Base-by-base conservation (phyloP, 495 filamentous ascomycete genomes). In the Aspergillus incahuasiensis region DNA sequence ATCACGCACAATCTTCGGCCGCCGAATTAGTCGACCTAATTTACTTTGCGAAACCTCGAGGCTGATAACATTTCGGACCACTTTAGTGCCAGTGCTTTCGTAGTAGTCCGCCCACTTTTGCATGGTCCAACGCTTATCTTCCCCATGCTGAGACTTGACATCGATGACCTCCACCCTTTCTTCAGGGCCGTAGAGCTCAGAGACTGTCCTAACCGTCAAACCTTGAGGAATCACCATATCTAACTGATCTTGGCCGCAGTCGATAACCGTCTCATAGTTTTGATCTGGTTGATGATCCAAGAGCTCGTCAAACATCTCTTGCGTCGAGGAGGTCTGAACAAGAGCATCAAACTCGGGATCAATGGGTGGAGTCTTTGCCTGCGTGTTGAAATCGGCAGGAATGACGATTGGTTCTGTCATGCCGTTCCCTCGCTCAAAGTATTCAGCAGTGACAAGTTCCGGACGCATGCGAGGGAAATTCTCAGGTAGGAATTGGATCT, bases 21-120 rank as follows among this genome's bases (percentile, higher is more conserved):
- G 77, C 44, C 78, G 81, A 45, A 90, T 86, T 30, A 88, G 71
- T 48, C 76, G 74, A 21, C 87, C 87, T 24, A 90, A 64, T 58
- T 71, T 81, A 54, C 83, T 88, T 48, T 83, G 78, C 8, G 87
- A 89, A 3, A 90, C 83, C 61, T 90, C 87, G 34, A 89, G 70
- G 59, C 87, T 90, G 62, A 90, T 90, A 45, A 89, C 88, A 61
- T 90, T 90, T 13, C 85, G 80, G 20, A 90, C 84, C 7, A 79
- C 68, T 59, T 88, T 87, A 15, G 79, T 71, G 18, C 79, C 82
- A 15, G 67, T 71, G 59, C 80, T 84, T 57, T 90, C 87, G 61
- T 89, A 90, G 68, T 90, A 90, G 58, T 89, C 83, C 7, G 83
- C 85, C 80, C 87, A 87, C 59, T 84, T 80, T 42, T 79, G 75